A percentile compares a stretch with the other conserved stretches of the same genome.
phyloP scores from a whole-genome alignment of 2,329 filamentous ascomycete species.

The Pestalotiopsis sp. region DNA sequence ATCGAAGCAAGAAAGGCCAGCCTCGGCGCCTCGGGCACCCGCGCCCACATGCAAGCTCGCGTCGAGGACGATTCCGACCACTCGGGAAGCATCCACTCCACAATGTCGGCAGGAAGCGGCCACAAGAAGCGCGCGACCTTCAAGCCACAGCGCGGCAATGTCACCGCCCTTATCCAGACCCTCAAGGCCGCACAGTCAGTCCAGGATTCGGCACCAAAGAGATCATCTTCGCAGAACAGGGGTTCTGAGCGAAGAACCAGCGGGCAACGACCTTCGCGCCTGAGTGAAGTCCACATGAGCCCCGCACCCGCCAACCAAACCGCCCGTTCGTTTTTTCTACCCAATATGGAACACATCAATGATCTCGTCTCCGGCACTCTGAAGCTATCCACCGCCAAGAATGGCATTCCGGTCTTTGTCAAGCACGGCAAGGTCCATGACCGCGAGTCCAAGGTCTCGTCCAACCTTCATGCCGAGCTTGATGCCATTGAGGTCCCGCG shows the following conservation, averaged over 20 bases:
- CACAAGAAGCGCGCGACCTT: conserved; percentile 21
- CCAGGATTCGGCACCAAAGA: conserved; percentile 22
- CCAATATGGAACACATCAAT: conserved; percentile 56
- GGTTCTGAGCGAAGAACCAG: conserved; percentile 7
- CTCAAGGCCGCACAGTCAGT: conserved; percentile 31
- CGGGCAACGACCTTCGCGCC: conserved; percentile 21
- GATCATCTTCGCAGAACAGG: conserved; percentile 15
- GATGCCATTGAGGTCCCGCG: conserved; percentile 53
- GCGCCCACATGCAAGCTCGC: conserved; percentile 54
- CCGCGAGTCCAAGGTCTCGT: conserved; percentile 35
- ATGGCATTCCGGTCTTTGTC: conserved; percentile 59
- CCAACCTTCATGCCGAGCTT: conserved; percentile 49
- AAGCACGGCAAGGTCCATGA: conserved; percentile 56
- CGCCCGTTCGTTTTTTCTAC: conserved; percentile 56
- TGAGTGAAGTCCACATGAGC: conserved; percentile 18
- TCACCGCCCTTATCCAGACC: conserved; percentile 35
- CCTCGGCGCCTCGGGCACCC: conserved; percentile 27
- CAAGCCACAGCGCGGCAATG: conserved; percentile 31
- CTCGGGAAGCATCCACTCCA: background rate
- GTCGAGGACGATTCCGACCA: conserved; percentile 56
- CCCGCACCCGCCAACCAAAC: conserved; percentile 42
- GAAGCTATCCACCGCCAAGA: conserved; percentile 52
- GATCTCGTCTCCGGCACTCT: conserved; percentile 61
- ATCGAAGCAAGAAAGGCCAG: conserved; percentile 35
- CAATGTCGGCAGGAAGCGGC: conserved; percentile 15